These are phyloP conservation scores for Cercophora newfieldiana DNA, from an alignment of 495 filamentous ascomycete genomes.

Conservation along the genomic window DNA sequence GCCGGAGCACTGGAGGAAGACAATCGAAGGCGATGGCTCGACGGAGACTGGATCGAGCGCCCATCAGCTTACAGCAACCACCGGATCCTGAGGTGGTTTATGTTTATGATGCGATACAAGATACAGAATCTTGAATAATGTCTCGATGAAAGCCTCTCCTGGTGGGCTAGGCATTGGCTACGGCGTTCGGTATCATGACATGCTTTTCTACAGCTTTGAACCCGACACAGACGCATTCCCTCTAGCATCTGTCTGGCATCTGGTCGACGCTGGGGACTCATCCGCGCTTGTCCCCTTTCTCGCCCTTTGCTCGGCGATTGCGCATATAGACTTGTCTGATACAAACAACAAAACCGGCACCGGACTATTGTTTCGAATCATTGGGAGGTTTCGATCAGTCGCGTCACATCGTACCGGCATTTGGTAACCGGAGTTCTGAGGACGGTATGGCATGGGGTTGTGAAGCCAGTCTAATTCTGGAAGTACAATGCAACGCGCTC, in stretches of 20 bases:
- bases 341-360: background rate
- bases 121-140: slow-evolving; percentile 31
- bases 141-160: slow-evolving; percentile 31
- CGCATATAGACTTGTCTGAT: background rate
- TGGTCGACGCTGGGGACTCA: background rate
- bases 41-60: slow-evolving; percentile 56
- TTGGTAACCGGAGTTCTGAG: background rate
- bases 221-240: slow-evolving; percentile 9
- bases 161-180: slow-evolving; percentile 42
- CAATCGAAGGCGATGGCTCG: slow-evolving; percentile 82
- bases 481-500: slow-evolving; percentile 14
- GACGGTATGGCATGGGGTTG: background rate
- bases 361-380: background rate
- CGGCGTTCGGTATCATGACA: slow-evolving; percentile 37
- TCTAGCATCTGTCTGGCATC: background rate
- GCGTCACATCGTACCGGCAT: background rate
- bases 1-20: slow-evolving; percentile 96
- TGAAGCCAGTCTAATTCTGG: background rate
- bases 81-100: slow-evolving; percentile 32
- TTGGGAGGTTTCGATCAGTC: background rate
- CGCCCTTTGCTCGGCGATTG: background rate
- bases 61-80: slow-evolving; percentile 33
- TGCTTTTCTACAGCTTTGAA: slow-evolving; percentile 19
- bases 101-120: slow-evolving; percentile 27
- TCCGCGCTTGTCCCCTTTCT: background rate